Conservation (phyloP, 106 monocot genomes). For the Gastrodia elata region DNA sequence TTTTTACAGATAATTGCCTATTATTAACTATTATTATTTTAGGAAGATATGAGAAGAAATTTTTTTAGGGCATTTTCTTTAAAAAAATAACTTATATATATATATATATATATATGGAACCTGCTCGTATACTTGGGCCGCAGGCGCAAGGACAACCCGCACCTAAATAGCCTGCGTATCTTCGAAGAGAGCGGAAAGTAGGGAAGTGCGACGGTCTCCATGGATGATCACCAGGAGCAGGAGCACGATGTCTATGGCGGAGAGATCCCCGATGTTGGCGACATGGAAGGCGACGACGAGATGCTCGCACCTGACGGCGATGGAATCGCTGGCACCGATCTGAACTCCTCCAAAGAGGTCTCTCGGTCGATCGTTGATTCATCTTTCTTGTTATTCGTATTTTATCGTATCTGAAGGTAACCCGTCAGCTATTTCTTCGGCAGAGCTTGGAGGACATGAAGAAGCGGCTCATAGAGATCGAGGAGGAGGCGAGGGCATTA, state of each 20-base stretch:
- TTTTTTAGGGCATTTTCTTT: too few relatives aligned
- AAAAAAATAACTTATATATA: too few relatives aligned
- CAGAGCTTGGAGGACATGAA: constrained; percentile 88
- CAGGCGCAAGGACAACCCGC: too few relatives aligned
- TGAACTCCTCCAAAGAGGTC: constrained; percentile 1
- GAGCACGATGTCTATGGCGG: constrained; percentile 9
- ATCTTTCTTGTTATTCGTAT: not conserved
- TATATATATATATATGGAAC: too few relatives aligned
- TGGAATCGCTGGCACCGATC: not conserved
- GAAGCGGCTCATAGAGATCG: constrained; percentile 75
- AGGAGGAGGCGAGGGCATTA: constrained; percentile 79
- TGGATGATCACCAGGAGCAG: not conserved
- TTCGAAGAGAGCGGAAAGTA: not conserved
- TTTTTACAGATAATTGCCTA: too few relatives aligned
- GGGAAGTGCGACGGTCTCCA: not conserved
- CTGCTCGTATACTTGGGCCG: too few relatives aligned
- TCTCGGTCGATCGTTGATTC: not conserved
- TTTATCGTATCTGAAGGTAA: not conserved
- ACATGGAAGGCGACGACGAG: constrained; percentile 6
- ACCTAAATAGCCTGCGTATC: too few relatives aligned
- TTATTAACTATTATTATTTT: too few relatives aligned
- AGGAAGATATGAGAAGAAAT: too few relatives aligned
- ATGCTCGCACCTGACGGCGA: not conserved
- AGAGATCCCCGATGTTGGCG: constrained; percentile 10
- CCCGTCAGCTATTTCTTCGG: not conserved